Conservation (phyloP, 2,329 filamentous ascomycete species). For the Pestalotiopsis sp. region DNA sequence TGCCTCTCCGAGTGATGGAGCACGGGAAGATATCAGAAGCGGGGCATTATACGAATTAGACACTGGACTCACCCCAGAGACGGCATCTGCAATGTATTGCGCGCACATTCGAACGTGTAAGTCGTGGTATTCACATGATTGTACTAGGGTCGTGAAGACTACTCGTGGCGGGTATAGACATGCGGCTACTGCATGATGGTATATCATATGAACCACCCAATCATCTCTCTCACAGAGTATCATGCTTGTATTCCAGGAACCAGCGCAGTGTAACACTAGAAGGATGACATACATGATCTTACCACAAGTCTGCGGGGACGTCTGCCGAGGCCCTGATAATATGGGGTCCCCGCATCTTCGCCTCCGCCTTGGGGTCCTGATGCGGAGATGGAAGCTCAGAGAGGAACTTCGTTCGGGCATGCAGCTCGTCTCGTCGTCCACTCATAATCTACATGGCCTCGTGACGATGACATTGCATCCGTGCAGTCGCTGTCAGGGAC, state of each 20-base stretch:
- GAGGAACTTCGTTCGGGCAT: not conserved
- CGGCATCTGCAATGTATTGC: not conserved
- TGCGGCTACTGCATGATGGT: not conserved
- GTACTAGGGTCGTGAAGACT: not conserved
- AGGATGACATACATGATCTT: not conserved
- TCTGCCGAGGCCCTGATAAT: not conserved
- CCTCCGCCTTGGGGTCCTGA: not conserved
- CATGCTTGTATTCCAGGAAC: not conserved
- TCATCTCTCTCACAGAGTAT: not conserved
- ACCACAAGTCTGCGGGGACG: constrained; percentile 1
- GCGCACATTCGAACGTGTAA: not conserved
- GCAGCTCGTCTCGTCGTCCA: not conserved
- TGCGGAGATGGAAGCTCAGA: not conserved
- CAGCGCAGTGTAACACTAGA: not conserved
- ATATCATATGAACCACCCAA: not conserved
- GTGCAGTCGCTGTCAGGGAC: not conserved
- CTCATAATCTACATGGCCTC: not conserved
- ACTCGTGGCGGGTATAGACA: not conserved
- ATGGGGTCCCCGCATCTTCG: not conserved
- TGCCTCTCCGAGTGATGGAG: not conserved
- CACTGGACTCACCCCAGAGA: not conserved
- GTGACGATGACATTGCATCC: not conserved
- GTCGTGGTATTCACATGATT: not conserved
- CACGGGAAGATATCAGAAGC: not conserved
- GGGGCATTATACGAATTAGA: not conserved